phyloP scores from a whole-genome alignment of 2,329 filamentous ascomycete genomes.

The Xylariaceae sp. region DNA sequence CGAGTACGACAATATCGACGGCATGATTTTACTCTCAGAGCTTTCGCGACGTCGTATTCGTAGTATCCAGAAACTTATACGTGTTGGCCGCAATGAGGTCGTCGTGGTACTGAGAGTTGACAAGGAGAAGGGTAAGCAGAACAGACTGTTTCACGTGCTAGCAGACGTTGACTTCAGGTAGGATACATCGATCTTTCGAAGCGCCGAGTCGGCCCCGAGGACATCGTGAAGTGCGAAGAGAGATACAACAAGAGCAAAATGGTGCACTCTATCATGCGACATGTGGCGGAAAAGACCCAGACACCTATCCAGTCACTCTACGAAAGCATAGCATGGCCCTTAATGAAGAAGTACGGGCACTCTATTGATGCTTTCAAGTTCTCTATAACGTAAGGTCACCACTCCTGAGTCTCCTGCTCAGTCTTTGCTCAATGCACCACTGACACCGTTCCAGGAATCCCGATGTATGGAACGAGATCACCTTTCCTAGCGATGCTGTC shows the following conservation, averaged over 20 bases:
- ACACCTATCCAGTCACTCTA: constrained; percentile 93
- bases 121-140: constrained; percentile 82
- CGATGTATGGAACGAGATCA: constrained; percentile 90
- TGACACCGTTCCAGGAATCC: constrained; percentile 61
- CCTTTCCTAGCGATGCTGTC: constrained; percentile 80
- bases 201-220: constrained; percentile 93
- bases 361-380: constrained; percentile 98
- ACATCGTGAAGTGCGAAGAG: constrained; percentile 98
- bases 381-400: constrained; percentile 75
- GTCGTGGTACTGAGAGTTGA: constrained; percentile 98
- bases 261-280: constrained; percentile 97
- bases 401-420: constrained; percentile 15
- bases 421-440: neutral
- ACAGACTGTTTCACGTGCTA: constrained; percentile 10
- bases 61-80: constrained; percentile 98
- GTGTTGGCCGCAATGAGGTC: constrained; percentile 96
- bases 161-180: constrained; percentile 33
- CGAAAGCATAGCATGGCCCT: constrained; percentile 90
- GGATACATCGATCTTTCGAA: constrained; percentile 98
- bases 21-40: constrained; percentile 98
- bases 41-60: constrained; percentile 96
- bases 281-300: constrained; percentile 95
- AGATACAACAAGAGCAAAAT: constrained; percentile 99
- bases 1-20: constrained; percentile 99
- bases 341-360: constrained; percentile 97